These are phyloP conservation scores for Aspergillus sclerotioniger DNA, from an alignment of 495 filamentous ascomycete genomes.

Conservation along the genomic window DNA sequence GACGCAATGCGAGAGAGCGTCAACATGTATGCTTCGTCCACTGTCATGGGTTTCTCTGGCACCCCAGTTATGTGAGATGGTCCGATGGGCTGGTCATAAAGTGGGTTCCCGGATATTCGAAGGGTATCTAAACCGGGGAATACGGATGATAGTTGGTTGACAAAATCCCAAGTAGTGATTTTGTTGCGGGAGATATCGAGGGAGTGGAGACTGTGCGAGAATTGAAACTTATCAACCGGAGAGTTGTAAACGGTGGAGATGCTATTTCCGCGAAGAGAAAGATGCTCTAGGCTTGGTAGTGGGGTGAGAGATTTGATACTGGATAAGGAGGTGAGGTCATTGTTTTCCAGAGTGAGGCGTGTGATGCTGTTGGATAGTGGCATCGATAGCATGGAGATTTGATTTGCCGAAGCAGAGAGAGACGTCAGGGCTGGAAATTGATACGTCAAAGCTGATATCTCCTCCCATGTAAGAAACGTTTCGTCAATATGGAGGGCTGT, in stretches of 20 bases:
- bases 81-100: constrained; percentile 61
- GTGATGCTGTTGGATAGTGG: constrained; percentile 49
- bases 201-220: constrained; percentile 47
- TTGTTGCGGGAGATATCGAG: constrained; percentile 80
- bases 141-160: constrained; percentile 59
- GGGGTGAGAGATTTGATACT: constrained; percentile 55
- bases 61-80: constrained; percentile 31
- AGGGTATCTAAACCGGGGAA: constrained; percentile 69
- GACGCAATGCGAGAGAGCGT: constrained; percentile 71
- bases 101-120: constrained; percentile 79
- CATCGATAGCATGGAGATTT: constrained; percentile 33
- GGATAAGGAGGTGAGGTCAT: constrained; percentile 61
- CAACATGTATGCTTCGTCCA: constrained; percentile 82
- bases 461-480: constrained; percentile 67
- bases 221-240: constrained; percentile 31
- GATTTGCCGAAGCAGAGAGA: constrained; percentile 58
- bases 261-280: constrained; percentile 45
- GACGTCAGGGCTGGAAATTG: constrained; percentile 61
- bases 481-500: constrained; percentile 71
- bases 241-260: constrained; percentile 30
- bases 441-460: constrained; percentile 39
- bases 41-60: constrained; percentile 47
- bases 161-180: constrained; percentile 65
- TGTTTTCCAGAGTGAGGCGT: constrained; percentile 70
- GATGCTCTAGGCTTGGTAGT: constrained; percentile 56